Percentiles rank a stretch among this genome's conserved stretches.
Evolutionary conservation across 257 asterid genomes (phyloP).

Genomic region (Ehretia macrophylla): DNA sequence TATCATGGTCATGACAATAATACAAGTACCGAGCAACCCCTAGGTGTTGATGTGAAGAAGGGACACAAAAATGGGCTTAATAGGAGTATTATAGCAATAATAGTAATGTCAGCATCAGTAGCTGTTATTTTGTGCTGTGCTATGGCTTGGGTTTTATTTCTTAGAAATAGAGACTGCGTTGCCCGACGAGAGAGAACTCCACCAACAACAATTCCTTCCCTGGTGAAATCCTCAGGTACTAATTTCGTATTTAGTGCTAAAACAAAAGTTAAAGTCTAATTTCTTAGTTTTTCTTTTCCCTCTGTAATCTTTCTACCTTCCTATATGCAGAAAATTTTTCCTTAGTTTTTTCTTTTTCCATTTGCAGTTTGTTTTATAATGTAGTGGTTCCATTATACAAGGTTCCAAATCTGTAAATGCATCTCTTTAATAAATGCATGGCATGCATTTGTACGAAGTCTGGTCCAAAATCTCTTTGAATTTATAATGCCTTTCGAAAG

Average conservation of each 20-base stretch:
- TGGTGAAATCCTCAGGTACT: conserved; percentile 78
- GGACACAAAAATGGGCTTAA: conserved; percentile 51
- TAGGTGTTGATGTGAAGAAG: conserved; percentile 74
- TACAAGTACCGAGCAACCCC: conserved; percentile 59
- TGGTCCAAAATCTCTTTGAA: background rate
- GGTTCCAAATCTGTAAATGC: background rate
- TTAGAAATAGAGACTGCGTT: conserved; percentile 34
- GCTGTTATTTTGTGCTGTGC: conserved; percentile 50
- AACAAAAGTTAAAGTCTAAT: background rate
- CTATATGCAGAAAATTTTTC: background rate
- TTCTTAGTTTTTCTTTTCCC: background rate
- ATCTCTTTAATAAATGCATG: background rate
- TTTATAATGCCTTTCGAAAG: too few relatives aligned
- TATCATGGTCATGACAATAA: conserved; percentile 59
- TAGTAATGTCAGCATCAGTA: conserved; percentile 55
- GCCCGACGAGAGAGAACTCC: conserved; percentile 44
- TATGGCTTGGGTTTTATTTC: conserved; percentile 56
- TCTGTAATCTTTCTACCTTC: background rate
- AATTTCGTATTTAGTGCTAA: background rate
- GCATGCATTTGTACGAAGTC: background rate
- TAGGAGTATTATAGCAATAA: conserved; percentile 52
- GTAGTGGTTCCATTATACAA: too few relatives aligned
- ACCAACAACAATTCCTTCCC: conserved; percentile 46
- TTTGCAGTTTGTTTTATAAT: too few relatives aligned
- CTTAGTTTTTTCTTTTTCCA: background rate